Evolutionary conservation across 371 early-diverging fungal species (phyloP).

Genomic region (Mucor piriformis): DNA sequence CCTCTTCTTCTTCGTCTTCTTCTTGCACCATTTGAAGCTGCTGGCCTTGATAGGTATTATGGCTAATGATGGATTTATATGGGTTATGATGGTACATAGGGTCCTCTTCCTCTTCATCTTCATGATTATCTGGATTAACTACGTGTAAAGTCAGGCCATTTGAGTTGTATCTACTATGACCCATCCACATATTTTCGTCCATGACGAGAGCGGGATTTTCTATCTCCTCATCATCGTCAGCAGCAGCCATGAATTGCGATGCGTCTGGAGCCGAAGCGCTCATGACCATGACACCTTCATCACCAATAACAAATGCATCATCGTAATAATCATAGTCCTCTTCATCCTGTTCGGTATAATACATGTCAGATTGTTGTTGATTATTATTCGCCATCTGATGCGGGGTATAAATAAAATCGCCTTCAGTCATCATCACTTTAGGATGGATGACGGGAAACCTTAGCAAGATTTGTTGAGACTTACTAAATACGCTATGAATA

Average conservation of each 20-base stretch:
- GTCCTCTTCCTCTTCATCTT: conserved; percentile 17
- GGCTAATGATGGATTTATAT: conserved; percentile 7
- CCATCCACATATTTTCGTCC: conserved; percentile 55
- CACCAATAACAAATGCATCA: conserved; percentile 33
- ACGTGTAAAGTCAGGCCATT: conserved; percentile 26
- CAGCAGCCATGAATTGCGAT: conserved; percentile 11
- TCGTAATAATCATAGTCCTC: conserved; percentile 32
- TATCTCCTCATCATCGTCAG: conserved; percentile 17
- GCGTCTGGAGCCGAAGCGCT: conserved; percentile 35
- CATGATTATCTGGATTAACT: conserved; percentile 26
- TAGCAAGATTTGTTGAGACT: conserved; percentile 50
- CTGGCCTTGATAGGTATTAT: neutral
- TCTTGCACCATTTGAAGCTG: conserved; percentile 29
- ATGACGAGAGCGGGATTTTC: conserved; percentile 22
- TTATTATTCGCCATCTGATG: conserved; percentile 46
- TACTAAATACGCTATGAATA: conserved; percentile 51
- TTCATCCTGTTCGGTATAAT: conserved; percentile 26
- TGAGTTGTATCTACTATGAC: conserved; percentile 27
- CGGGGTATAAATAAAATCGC: conserved; percentile 55
- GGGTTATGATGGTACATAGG: conserved; percentile 18
- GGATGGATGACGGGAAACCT: conserved; percentile 42
- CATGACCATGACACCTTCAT: conserved; percentile 33
- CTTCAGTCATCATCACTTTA: conserved; percentile 44
- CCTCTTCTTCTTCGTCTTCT: conserved; percentile 25
- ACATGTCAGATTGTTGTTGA: conserved; percentile 12